These are phyloP conservation scores for Beauveria pseudobassiana DNA, from an alignment of 2,329 filamentous ascomycete genomes.

Conservation along the genomic window DNA sequence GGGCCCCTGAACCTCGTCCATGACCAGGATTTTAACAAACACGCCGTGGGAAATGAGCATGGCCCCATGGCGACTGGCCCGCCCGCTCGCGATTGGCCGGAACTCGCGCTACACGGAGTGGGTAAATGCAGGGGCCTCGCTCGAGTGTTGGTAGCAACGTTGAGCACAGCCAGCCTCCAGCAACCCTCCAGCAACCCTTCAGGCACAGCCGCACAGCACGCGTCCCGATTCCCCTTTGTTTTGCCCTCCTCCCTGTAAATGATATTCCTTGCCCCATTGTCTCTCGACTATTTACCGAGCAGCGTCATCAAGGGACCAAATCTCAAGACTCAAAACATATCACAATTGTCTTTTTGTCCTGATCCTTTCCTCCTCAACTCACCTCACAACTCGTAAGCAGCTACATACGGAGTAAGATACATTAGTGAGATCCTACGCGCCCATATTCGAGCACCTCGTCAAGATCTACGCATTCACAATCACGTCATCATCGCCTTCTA, in stretches of 20 bases:
- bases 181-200: too few relatives aligned
- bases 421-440: too few relatives aligned
- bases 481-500: neutral
- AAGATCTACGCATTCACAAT: neutral
- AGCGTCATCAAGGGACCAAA: neutral
- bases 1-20: too few relatives aligned
- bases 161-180: neutral
- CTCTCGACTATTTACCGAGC: neutral
- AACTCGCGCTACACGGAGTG: neutral
- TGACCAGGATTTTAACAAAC: too few relatives aligned
- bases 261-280: neutral
- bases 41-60: too few relatives aligned
- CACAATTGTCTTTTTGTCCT: neutral
- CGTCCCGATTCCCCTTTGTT: neutral
- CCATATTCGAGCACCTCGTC: too few relatives aligned
- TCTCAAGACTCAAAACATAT: neutral
- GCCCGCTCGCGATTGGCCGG: too few relatives aligned
- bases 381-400: neutral
- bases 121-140: neutral
- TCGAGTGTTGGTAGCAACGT: neutral
- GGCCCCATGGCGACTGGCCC: too few relatives aligned
- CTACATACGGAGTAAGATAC: too few relatives aligned
- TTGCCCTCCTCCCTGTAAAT: neutral
- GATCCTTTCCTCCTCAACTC: neutral
- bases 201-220: too few relatives aligned